phyloP scores from a whole-genome alignment of 1,284 basidiomycete genomes.

The Ganoderma lingzhi region DNA sequence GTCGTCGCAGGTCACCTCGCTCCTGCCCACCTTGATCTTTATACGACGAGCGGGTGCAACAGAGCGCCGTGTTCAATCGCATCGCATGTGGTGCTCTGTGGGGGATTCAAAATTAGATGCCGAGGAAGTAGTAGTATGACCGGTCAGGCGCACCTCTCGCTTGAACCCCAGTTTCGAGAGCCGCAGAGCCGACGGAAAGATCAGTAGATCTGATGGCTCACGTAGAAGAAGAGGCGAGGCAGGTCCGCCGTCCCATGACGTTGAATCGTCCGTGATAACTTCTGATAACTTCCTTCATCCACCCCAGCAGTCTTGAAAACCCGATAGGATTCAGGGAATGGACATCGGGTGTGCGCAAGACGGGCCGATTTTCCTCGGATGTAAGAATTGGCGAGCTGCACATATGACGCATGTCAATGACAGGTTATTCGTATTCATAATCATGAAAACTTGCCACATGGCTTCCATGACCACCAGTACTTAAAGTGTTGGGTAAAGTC shows the following conservation, averaged over 20 bases:
- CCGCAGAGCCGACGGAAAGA: background rate
- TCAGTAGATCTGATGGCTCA: background rate
- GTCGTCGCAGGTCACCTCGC: conserved; percentile 6
- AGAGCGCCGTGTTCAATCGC: conserved; percentile 12
- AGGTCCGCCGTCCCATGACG: conserved; percentile 5
- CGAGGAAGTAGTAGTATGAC: background rate
- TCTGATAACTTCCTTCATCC: background rate
- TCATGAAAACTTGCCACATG: background rate
- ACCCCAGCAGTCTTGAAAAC: background rate
- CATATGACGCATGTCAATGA: background rate
- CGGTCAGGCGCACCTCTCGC: conserved; percentile 15
- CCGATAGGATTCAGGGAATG: too few relatives aligned
- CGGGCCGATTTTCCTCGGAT: too few relatives aligned
- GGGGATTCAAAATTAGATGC: background rate
- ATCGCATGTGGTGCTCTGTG: background rate
- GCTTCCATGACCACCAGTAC: background rate
- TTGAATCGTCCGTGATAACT: background rate
- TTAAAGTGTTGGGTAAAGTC: background rate
- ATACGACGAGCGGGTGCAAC: conserved; percentile 13
- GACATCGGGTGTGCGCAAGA: too few relatives aligned
- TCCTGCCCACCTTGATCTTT: conserved; percentile 14
- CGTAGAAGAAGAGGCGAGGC: background rate
- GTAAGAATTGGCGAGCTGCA: too few relatives aligned
- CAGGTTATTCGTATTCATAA: background rate
- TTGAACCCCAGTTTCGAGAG: background rate